phyloP scores from a whole-genome alignment of 768 basidiomycete genomes.

The Dictyophora rubrovolvata region DNA sequence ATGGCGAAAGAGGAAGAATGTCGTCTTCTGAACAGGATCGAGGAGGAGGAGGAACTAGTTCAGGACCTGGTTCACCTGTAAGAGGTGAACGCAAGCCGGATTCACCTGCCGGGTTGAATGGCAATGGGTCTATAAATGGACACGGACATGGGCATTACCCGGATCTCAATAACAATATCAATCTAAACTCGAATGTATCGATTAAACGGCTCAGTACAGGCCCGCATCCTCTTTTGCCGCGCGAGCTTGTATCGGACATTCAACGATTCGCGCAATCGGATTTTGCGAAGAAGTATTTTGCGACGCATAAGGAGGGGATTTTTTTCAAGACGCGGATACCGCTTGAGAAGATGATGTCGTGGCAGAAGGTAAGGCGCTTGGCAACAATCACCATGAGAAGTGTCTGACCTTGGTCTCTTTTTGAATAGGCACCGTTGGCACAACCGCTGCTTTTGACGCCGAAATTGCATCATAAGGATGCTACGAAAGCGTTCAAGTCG shows the following conservation, averaged over 20 bases:
- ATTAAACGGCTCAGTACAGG: constrained; percentile 43
- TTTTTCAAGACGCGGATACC: constrained; percentile 77
- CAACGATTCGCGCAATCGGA: constrained; percentile 80
- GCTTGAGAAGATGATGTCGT: constrained; percentile 79
- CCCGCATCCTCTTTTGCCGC: constrained; percentile 71
- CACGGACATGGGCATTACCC: constrained; percentile 18
- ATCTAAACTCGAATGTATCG: constrained; percentile 12
- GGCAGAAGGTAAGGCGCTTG: constrained; percentile 81
- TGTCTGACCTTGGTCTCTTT: too few relatives aligned
- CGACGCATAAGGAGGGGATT: constrained; percentile 81
- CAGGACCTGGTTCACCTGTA: neutral
- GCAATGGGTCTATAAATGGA: constrained; percentile 23
- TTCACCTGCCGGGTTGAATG: constrained; percentile 13
- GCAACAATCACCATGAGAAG: too few relatives aligned
- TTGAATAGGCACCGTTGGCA: constrained; percentile 43
- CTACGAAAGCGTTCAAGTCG: constrained; percentile 77
- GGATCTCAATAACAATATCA: neutral
- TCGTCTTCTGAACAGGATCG: neutral
- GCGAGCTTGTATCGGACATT: constrained; percentile 75
- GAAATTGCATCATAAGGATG: constrained; percentile 58
- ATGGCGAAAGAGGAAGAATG: neutral
- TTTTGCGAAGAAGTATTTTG: constrained; percentile 82
- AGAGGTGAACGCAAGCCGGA: neutral
- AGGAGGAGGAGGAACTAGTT: neutral
- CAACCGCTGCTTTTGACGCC: constrained; percentile 69